Percentiles rank a stretch among this genome's conserved stretches.
phyloP scores from a whole-genome alignment of 306 rosid genomes.

The Lithocarpus polystachyus region DNA sequence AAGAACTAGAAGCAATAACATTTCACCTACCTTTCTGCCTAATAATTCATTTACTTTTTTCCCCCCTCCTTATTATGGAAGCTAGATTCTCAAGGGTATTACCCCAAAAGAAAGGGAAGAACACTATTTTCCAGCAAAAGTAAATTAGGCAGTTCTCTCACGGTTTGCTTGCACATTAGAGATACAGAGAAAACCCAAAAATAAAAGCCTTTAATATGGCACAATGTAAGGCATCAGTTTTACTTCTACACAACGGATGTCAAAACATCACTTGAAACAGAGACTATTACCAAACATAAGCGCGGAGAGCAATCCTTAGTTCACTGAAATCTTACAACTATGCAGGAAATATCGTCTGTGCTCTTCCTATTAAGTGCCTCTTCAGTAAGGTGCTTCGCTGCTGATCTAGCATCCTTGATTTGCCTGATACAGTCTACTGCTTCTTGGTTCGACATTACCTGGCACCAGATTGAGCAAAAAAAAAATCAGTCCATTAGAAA shows the following conservation, averaged over 20 bases:
- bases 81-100: neutral
- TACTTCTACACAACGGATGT: neutral
- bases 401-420: constrained; percentile 77
- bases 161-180: neutral
- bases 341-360: constrained; percentile 85
- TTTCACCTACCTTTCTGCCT: neutral
- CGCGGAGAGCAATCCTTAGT: constrained; percentile 20
- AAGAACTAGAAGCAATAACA: neutral
- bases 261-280: neutral
- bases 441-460: constrained; percentile 95
- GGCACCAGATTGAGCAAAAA: constrained; percentile 12
- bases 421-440: constrained; percentile 65
- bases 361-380: constrained; percentile 80
- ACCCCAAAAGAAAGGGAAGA: neutral
- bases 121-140: neutral
- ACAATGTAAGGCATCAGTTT: neutral
- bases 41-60: neutral
- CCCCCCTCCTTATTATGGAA: neutral
- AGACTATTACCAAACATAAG: neutral
- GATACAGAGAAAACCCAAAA: neutral
- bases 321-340: constrained; percentile 72
- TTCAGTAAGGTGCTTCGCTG: constrained; percentile 80
- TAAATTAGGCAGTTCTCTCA: neutral
- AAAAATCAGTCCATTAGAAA: neutral
- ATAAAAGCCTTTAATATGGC: neutral